These are phyloP conservation scores for Phanerochaete sordida DNA, from an alignment of 768 basidiomycete genomes.

Conservation along the genomic window DNA sequence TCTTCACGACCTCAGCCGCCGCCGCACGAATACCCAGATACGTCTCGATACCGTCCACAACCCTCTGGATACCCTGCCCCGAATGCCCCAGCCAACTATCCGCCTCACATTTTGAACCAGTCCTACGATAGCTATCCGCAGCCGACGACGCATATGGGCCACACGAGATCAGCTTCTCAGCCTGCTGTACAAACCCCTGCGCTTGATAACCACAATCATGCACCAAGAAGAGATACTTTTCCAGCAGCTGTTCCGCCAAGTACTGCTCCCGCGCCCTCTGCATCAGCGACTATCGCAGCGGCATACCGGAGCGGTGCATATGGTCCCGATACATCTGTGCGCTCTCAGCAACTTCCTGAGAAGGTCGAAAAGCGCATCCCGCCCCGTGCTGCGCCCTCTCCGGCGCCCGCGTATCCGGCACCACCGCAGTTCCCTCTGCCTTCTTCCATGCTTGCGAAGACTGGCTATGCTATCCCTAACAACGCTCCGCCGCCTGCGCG, in stretches of 20 bases:
- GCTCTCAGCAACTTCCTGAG: slow-evolving; percentile 8
- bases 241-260: background rate
- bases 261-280: slow-evolving; percentile 12
- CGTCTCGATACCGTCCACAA: slow-evolving; percentile 24
- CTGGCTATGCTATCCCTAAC: slow-evolving; percentile 11
- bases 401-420: slow-evolving; percentile 17
- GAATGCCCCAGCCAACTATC: background rate
- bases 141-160: background rate
- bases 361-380: slow-evolving; percentile 20
- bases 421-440: slow-evolving; percentile 13
- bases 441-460: slow-evolving; percentile 11
- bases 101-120: background rate
- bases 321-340: background rate
- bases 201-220: background rate
- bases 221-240: background rate
- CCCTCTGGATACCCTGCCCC: slow-evolving; percentile 6
- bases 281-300: slow-evolving; percentile 13
- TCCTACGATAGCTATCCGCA: background rate
- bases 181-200: background rate
- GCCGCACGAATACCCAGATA: slow-evolving; percentile 25
- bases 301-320: slow-evolving; percentile 13
- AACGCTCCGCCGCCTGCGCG: slow-evolving; percentile 16
- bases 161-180: slow-evolving; percentile 10
- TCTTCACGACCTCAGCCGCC: slow-evolving; percentile 18
- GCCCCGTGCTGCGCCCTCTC: slow-evolving; percentile 22